These are phyloP conservation scores for Chlorociboria aeruginascens DNA, from an alignment of 495 filamentous ascomycete species.

Conservation along the genomic window DNA sequence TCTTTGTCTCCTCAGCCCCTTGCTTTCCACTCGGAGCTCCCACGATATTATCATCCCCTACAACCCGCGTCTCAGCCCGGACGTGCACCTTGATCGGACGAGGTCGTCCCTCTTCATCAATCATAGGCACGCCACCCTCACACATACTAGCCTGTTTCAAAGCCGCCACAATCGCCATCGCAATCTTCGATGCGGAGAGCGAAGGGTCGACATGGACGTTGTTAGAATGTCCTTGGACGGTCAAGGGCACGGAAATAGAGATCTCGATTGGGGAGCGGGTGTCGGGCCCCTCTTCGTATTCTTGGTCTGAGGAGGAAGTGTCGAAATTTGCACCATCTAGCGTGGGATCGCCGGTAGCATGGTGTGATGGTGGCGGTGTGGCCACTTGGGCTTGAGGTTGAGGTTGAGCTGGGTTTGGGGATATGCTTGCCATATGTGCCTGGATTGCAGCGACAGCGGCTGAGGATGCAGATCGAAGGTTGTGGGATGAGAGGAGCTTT, in stretches of 20 bases:
- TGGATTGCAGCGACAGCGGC: too few species aligned
- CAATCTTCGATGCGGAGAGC: slow-evolving; percentile 5
- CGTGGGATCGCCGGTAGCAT: not conserved
- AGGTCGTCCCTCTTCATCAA: slow-evolving; percentile 19
- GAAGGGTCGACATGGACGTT: slow-evolving; percentile 8
- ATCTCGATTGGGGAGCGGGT: slow-evolving; percentile 12
- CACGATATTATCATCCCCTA: slow-evolving; percentile 16
- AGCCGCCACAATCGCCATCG: slow-evolving; percentile 9
- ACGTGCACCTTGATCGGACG: slow-evolving; percentile 17
- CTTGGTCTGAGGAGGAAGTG: not conserved
- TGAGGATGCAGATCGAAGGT: too few species aligned
- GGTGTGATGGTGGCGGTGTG: slow-evolving; percentile 2
- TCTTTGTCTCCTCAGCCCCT: not conserved
- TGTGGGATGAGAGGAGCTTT: too few species aligned
- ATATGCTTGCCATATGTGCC: too few species aligned
- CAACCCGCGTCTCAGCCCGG: slow-evolving; percentile 13
- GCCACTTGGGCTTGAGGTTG: not conserved
- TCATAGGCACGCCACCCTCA: slow-evolving; percentile 18
- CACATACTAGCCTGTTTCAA: slow-evolving; percentile 13
- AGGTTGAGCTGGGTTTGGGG: too few species aligned
- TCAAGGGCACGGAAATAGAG: slow-evolving; percentile 13
- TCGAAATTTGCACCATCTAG: not conserved
- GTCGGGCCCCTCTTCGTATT: not conserved
- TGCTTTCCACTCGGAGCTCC: not conserved
- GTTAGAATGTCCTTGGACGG: slow-evolving; percentile 18